A percentile compares a stretch with the other conserved stretches of the same genome.
phyloP scores from a whole-genome alignment of 2,329 filamentous ascomycete genomes.

The Arthrobotrys sphaeroides region DNA sequence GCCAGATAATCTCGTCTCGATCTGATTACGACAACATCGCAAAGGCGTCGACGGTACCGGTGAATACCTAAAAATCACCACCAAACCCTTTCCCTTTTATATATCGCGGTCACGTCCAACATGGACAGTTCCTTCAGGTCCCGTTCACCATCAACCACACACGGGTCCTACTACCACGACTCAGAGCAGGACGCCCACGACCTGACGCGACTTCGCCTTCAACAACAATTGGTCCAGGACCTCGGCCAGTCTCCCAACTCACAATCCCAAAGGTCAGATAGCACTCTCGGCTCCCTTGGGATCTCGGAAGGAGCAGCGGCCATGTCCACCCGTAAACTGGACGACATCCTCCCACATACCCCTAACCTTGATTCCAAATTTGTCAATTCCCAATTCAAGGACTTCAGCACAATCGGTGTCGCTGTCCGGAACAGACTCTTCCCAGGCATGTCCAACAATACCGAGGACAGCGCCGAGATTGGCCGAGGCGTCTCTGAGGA shows the following conservation, averaged over 20 bases:
- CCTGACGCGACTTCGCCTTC: constrained; percentile 41
- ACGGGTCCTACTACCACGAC: constrained; percentile 48
- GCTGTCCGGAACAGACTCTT: constrained; percentile 39
- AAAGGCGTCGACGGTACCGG: no score
- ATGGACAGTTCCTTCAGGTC: constrained; percentile 48
- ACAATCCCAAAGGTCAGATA: constrained; percentile 27
- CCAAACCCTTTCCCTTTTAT: neutral
- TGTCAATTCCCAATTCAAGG: constrained; percentile 47
- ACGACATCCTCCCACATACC: constrained; percentile 35
- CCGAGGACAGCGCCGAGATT: constrained; percentile 44
- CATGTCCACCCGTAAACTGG: constrained; percentile 46
- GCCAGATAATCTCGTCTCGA: no score
- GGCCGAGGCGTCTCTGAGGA: constrained; percentile 36
- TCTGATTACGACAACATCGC: no score
- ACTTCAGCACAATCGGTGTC: constrained; percentile 48
- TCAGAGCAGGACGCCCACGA: constrained; percentile 52
- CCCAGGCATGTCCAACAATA: constrained; percentile 40
- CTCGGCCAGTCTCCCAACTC: constrained; percentile 11
- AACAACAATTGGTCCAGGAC: constrained; percentile 38
- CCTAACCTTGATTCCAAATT: constrained; percentile 38
- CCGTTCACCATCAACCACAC: constrained; percentile 30
- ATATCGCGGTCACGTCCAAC: neutral
- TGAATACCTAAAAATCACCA: neutral
- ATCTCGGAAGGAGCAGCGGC: constrained; percentile 46
- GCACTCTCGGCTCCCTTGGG: constrained; percentile 31